phyloP scores from a whole-genome alignment of 805 yeast genomes.

The Myxozyma neotropica region DNA sequence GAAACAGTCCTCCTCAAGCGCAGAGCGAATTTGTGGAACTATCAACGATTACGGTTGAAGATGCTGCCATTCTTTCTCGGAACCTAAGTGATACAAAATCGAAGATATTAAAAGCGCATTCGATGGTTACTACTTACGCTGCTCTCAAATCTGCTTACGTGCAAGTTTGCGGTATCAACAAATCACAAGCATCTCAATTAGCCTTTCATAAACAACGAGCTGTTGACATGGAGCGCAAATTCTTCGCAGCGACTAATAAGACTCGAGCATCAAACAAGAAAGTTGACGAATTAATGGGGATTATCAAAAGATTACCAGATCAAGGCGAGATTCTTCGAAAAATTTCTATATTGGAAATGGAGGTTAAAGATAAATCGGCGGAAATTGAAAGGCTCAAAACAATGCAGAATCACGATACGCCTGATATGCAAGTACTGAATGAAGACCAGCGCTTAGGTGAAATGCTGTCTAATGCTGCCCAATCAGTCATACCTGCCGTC shows the following conservation, averaged over 20 bases:
- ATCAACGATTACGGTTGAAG: not conserved
- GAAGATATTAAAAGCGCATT: constrained; percentile 35
- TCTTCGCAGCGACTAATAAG: not conserved
- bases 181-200: constrained; percentile 12
- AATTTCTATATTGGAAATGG: constrained; percentile 18
- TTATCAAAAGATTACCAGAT: constrained; percentile 26
- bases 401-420: not conserved
- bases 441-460: not conserved
- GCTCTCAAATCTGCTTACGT: constrained; percentile 37
- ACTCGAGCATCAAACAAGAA: constrained; percentile 7
- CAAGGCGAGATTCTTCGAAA: constrained; percentile 20
- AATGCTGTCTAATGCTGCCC: not conserved
- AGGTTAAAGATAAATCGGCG: constrained; percentile 8
- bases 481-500: not conserved
- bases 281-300: constrained; percentile 16
- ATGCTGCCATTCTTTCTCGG: not conserved
- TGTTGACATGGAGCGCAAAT: constrained; percentile 9
- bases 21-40: not conserved
- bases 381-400: constrained; percentile 21
- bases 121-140: constrained; percentile 38
- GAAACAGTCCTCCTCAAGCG: constrained; percentile 1
- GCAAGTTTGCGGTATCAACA: constrained; percentile 34
- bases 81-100: constrained; percentile 32
- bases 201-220: constrained; percentile 8
- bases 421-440: not conserved